Base-by-base conservation (phyloP, 73 alveolate genomes). In the Blepharisma japonicum region DNA sequence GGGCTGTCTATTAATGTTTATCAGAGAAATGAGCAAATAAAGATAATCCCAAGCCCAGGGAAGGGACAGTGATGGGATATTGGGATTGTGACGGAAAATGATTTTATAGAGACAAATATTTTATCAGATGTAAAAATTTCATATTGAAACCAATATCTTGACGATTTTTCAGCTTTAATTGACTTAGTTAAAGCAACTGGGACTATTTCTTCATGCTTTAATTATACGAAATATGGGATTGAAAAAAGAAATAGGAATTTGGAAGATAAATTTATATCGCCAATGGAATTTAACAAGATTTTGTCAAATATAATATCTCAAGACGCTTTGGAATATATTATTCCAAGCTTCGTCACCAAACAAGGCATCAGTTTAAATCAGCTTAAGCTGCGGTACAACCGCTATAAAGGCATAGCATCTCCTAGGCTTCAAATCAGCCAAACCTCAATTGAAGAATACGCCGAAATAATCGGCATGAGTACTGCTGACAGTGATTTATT, bases 61-160 rank as follows among this genome's bases (percentile, higher is more conserved):
- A 9, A 45, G 14, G 80, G 80, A 2, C 14, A 38, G 11, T 70
- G 42, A 3, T 70, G 80, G 66, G 80, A 70, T 70, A 25, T 70
- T 39, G 80, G 80, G 9, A 9, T 47, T n/a, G 11, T 39, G 0
- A 39, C 32, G 2, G 21, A 20, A n/a, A 39, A 70, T 7, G 80
- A 70, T 45, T 70, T 70, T 70, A 39, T 70, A 38, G 80, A 70
- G 42, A 39, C 42, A 14, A 70, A 70, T 25, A 32, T 32, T n/a
- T 47, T 7, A 2, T 70, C 9, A 45, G 47, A 9, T 2, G 32
- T 47, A 14, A 70, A 14, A 23, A 45, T 7, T n/a, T 70, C 14
- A n/a, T 8, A 70, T n/a, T 45, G 66, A n/a, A 70, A 32, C 5
- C 47, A 61, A 11, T 70, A 14, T 70, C n/a, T 70, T n/a, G 20